Evolutionary conservation across 345 rosid species (phyloP), one percentile per base, ranked within the genome.

Genomic region (Camelina neglecta): DNA sequence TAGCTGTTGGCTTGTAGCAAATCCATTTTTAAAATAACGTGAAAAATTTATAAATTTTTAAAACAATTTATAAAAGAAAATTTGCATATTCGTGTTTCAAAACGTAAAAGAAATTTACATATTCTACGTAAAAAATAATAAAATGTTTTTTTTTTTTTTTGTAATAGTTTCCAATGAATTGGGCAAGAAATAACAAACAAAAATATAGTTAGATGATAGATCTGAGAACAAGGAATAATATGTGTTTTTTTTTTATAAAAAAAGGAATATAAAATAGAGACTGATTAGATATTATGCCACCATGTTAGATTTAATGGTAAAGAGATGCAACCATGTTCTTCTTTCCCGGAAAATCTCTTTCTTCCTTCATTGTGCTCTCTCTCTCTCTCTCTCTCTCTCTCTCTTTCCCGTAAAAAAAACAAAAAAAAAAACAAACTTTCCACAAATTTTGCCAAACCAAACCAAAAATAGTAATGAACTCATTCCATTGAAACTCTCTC

Each of bases 281-380:
- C 2, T 29, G 3, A 18, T 66, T 20, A 50, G 48, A 35, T 50
- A 39, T 39, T 0, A 66, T 55, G 60, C 4, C 5, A 29, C 31
- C 65, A 66, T 41, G 79, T 67, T 56, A 48, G 47, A 63, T 29
- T 41, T 15, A 57, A 47, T 74, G 60, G 67, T 48, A 49, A 49
- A 62, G 65, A 13, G 60, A 62, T 53, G 49, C 5, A 53, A 70
- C 26, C 80, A 70, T 56, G 71, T 76, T 76, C 51, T 60, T 42
- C 51, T 71, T 16, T 13, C 76, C 80, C 76, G 62, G 67, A 71
- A 77, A 77, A 57, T 39, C 81, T 77, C 75, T 31, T 39, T 24
- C 61, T 24, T 48, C 63, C 16, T 71, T 49, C 31, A 29, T 29
- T 29, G 31, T 29, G 31, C 5, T 29, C 31, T 29, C 31, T 29